Conservation (phyloP, 2,329 filamentous ascomycete genomes). For the Cadophora sp. region DNA sequence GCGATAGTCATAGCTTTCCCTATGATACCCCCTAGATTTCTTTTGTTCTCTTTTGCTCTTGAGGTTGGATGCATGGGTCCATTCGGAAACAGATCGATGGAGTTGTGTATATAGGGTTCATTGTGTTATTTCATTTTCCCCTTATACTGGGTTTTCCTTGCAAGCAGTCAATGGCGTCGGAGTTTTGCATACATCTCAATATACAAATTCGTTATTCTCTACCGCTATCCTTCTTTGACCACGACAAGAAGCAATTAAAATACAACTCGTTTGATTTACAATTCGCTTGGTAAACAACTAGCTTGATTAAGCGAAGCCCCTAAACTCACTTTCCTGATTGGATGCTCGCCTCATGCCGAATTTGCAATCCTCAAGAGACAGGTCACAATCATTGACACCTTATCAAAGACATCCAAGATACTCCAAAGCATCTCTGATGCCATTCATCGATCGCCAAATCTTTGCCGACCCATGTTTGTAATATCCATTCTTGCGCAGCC, state of each 20-base stretch:
- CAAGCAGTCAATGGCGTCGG: neutral
- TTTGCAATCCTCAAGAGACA: neutral
- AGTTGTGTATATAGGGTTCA: neutral
- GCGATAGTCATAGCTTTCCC: neutral
- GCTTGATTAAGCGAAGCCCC: neutral
- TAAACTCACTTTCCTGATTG: neutral
- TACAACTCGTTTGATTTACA: neutral
- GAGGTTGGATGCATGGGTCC: neutral
- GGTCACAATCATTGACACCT: neutral
- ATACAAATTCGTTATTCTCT: neutral
- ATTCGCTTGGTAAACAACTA: too few species aligned
- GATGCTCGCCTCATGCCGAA: neutral
- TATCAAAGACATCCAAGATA: conserved; percentile 10
- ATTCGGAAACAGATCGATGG: neutral
- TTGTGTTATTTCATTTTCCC: neutral
- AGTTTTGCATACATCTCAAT: neutral
- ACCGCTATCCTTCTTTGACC: neutral
- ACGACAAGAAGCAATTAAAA: neutral
- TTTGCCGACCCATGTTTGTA: conserved; percentile 7
- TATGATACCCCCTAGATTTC: neutral
- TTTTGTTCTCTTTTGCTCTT: neutral
- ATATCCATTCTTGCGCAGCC: conserved; percentile 30
- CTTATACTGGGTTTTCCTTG: neutral
- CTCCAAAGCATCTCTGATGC: conserved; percentile 5
- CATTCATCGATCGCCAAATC: neutral